Evolutionary conservation across 2,329 filamentous ascomycete genomes (phyloP), one percentile per base, ranked within the genome.

Genomic region (Plenodomus biglobosus): DNA sequence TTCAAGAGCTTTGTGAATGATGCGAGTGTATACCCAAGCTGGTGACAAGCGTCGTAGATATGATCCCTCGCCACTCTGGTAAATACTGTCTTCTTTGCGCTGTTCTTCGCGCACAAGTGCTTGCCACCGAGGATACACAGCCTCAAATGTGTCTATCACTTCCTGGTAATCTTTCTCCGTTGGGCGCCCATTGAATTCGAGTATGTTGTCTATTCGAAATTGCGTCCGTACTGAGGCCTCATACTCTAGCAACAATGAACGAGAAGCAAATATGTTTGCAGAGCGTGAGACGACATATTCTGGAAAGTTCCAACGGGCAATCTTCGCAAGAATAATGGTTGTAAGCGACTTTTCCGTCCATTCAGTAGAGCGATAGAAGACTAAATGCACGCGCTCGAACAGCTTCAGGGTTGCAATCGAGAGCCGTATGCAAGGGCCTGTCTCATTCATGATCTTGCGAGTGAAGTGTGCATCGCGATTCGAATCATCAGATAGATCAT

Each of bases 341-440:
- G 90, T 97, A 13, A 99, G 76, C 1, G 92, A 96, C 70, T 96
- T 97, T 62, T 97, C 92, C 0, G 92, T 95, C 94, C 94, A 99
- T 68, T 96, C 89, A 0, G 90, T 95, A 8, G 92, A 96, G 49
- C 92, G 82, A 70, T 97, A 97, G 70, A 96, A 99, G 21, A 99
- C 91, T 2, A 99, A 76, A 73, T 97, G 94, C 0, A 97, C 91
- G 20, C 94, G 84, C 70, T 96, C 91, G 62, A 99, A 99, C 0
- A 99, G 80, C 62, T 85, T 90, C 53, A 91, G 81, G 0, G 86
- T 80, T 0, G 82, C 74, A 0, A 86, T 73, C 0, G 90, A 90
- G 11, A 99, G 81, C 32, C 92, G 81, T 52, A 97, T 86, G 56
- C 92, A 96, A 13, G 90, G 84, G 0, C 94, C 94, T 0, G 88